These are phyloP conservation scores for Dothidotthia symphoricarpi DNA, from an alignment of 2,329 filamentous ascomycete genomes.

Conservation along the genomic window DNA sequence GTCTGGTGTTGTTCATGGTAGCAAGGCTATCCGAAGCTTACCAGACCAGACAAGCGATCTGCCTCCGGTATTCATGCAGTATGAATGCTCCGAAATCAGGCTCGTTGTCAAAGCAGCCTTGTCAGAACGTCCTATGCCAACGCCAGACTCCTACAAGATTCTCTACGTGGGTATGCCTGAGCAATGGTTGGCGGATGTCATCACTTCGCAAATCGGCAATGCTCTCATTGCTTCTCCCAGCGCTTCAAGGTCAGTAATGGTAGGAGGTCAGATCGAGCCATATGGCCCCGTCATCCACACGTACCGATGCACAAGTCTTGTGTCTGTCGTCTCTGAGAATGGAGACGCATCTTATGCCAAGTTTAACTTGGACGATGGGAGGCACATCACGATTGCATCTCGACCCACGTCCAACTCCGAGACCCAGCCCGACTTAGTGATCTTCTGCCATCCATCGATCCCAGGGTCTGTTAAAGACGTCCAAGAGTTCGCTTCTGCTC, in stretches of 20 bases:
- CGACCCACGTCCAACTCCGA: slow-evolving; percentile 5
- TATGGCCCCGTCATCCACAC: slow-evolving; percentile 31
- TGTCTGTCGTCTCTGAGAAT: slow-evolving; percentile 8
- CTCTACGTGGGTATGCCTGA: slow-evolving; percentile 34
- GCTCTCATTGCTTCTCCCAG: slow-evolving; percentile 33
- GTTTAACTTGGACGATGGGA: slow-evolving; percentile 26
- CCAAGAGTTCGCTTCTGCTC: slow-evolving; percentile 22
- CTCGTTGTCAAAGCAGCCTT: slow-evolving; percentile 32
- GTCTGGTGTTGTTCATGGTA: slow-evolving; percentile 15
- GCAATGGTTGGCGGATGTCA: slow-evolving; percentile 32
- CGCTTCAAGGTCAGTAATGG: slow-evolving; percentile 37
- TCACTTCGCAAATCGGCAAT: slow-evolving; percentile 31
- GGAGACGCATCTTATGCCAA: slow-evolving; percentile 10
- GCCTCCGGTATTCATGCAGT: slow-evolving; percentile 26
- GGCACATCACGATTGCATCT: slow-evolving; percentile 21
- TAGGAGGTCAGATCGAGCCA: slow-evolving; percentile 35
- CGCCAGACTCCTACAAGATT: slow-evolving; percentile 32
- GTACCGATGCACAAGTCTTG: slow-evolving; percentile 26
- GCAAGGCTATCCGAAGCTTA: slow-evolving; percentile 24
- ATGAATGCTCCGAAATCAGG: slow-evolving; percentile 28
- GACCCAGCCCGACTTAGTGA: slow-evolving; percentile 29
- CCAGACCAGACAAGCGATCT: slow-evolving; percentile 20
- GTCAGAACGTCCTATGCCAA: slow-evolving; percentile 23
- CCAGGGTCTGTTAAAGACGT: slow-evolving; percentile 11
- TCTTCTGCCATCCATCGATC: slow-evolving; percentile 30